A percentile compares a stretch with the other conserved stretches of the same genome.
phyloP scores from a whole-genome alignment of 768 basidiomycete species.

The Lepiota venenata region DNA sequence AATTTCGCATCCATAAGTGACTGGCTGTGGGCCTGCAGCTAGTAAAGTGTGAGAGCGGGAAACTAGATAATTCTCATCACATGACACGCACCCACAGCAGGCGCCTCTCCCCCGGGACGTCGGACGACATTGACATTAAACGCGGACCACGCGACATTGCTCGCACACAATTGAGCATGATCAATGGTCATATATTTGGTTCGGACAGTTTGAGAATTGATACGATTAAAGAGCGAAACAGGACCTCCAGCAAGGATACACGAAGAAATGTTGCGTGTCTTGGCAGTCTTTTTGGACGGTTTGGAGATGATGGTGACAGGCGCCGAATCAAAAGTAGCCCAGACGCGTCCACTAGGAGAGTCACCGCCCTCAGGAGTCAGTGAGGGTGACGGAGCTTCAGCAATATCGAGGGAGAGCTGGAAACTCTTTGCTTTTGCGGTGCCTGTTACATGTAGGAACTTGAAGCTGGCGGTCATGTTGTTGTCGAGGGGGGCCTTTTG shows the following conservation, averaged over 20 bases:
- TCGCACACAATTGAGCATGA: slow-evolving; percentile 78
- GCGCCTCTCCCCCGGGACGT: slow-evolving; percentile 60
- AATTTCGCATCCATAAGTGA: slow-evolving; percentile 90
- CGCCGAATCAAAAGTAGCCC: slow-evolving; percentile 91
- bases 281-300: slow-evolving; percentile 95
- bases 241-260: slow-evolving; percentile 89
- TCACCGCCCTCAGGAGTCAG: slow-evolving; percentile 43
- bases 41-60: slow-evolving; percentile 35
- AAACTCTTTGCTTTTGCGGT: slow-evolving; percentile 90
- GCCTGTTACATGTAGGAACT: slow-evolving; percentile 86
- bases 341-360: slow-evolving; percentile 59
- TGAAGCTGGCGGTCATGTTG: slow-evolving; percentile 86
- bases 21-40: slow-evolving; percentile 70
- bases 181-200: slow-evolving; percentile 98
- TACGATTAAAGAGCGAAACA: slow-evolving; percentile 92
- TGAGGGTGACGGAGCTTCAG: slow-evolving; percentile 63
- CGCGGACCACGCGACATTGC: slow-evolving; percentile 89
- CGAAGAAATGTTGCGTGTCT: slow-evolving; percentile 87
- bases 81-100: slow-evolving; percentile 61
- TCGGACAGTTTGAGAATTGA: slow-evolving; percentile 95
- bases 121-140: slow-evolving; percentile 91
- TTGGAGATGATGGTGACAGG: slow-evolving; percentile 96
- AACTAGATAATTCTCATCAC: slow-evolving; percentile 37
- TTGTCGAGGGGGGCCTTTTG: slow-evolving; percentile 82
- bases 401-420: slow-evolving; percentile 80